phyloP scores from a whole-genome alignment of 345 rosid genomes.

The Erucastrum elatum region DNA sequence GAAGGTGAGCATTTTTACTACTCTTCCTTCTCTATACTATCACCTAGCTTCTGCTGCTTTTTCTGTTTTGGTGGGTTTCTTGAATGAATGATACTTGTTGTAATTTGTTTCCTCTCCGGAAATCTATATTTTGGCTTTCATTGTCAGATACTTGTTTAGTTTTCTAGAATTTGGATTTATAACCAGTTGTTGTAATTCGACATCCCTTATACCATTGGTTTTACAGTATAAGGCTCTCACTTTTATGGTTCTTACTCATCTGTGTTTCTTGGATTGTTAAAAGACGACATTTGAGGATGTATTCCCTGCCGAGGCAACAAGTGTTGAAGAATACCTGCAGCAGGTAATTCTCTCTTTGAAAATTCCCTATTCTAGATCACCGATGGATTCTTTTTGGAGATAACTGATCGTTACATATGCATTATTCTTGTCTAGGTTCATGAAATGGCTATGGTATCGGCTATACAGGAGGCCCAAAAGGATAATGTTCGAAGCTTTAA shows the following conservation, averaged over 20 bases:
- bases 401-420: constrained; percentile 8
- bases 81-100: not conserved
- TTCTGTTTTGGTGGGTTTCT: not conserved
- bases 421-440: constrained; percentile 59
- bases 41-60: not conserved
- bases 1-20: constrained; percentile 51
- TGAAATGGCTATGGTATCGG: constrained; percentile 97
- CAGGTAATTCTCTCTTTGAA: constrained; percentile 58
- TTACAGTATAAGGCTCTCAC: not conserved
- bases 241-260: constrained; percentile 1
- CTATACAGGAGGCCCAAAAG: constrained; percentile 95
- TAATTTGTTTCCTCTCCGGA: not conserved
- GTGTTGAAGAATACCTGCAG: constrained; percentile 91
- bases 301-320: constrained; percentile 92
- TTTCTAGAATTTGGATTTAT: not conserved
- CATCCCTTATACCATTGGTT: not conserved
- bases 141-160: not conserved
- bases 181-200: not conserved
- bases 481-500: constrained; percentile 88
- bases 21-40: not conserved
- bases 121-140: not conserved
- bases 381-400: constrained; percentile 3
- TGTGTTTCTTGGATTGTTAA: constrained; percentile 24
- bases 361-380: not conserved
- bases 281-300: constrained; percentile 97